A percentile compares a stretch with the other conserved stretches of the same genome.
These are phyloP conservation scores for Volutella citrinella DNA, from an alignment of 2,329 filamentous ascomycete species.

Conservation along the genomic window DNA sequence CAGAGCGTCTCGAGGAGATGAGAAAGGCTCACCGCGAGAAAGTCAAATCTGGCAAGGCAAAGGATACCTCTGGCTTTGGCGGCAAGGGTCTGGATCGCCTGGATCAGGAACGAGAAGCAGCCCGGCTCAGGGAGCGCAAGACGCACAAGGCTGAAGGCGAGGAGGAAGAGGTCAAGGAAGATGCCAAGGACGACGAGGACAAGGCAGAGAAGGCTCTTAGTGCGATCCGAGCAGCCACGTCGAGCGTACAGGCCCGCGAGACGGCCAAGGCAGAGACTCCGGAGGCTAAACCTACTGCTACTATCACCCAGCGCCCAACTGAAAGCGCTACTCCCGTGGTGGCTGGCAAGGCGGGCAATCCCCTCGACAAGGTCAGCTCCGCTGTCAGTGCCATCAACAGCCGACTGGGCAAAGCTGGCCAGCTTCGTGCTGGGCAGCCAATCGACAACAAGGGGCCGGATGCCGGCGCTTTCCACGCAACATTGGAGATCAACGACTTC, in stretches of 20 bases:
- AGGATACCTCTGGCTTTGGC: slow-evolving; percentile 85
- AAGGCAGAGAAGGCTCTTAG: slow-evolving; percentile 67
- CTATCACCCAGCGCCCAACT: slow-evolving; percentile 45
- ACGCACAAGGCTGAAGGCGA: slow-evolving; percentile 85
- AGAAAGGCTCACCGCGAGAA: slow-evolving; percentile 78
- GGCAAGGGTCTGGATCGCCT: slow-evolving; percentile 91
- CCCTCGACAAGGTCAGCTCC: slow-evolving; percentile 83
- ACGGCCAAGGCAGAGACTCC: slow-evolving; percentile 41
- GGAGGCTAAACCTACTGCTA: slow-evolving; percentile 32
- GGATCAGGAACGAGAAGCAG: slow-evolving; percentile 85
- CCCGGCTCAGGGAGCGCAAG: slow-evolving; percentile 81
- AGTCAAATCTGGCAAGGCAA: slow-evolving; percentile 88
- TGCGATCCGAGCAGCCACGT: slow-evolving; percentile 60
- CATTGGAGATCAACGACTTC: slow-evolving; percentile 98
- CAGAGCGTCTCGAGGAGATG: slow-evolving; percentile 65
- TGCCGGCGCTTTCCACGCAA: slow-evolving; percentile 93
- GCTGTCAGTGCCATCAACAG: slow-evolving; percentile 89
- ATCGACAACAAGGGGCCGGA: slow-evolving; percentile 99
- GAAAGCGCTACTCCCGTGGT: slow-evolving; percentile 55
- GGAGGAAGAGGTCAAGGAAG: slow-evolving; percentile 79
- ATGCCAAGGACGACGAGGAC: slow-evolving; percentile 68
- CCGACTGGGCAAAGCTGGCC: slow-evolving; percentile 83
- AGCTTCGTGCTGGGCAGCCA: slow-evolving; percentile 86
- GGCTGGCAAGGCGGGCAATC: slow-evolving; percentile 58
- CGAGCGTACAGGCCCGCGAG: slow-evolving; percentile 54